Evolutionary conservation across 345 rosid species (phyloP), one percentile per base, ranked within the genome.

Genomic region (Pugionium dolabratum): DNA sequence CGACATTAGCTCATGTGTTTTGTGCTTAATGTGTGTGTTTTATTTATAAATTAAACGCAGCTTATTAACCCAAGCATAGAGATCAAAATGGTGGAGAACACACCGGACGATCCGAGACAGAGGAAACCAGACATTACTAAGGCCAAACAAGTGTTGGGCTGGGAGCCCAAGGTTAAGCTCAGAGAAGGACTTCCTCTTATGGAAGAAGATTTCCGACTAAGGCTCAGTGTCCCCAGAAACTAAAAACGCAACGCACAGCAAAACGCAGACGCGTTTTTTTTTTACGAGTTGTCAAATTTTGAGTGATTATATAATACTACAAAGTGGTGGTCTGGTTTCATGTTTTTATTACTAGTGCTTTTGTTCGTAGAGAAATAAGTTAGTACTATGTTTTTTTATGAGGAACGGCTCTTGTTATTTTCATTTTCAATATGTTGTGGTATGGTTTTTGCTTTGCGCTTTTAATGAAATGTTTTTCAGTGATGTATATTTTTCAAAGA

Each of bases 111-210:
- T 40, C 44, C 44, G 9, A 40, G 4, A 40, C 44, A 40, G 73
- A 87, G 96, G 77, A 89, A 92, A 30, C 98, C 93, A 0, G 96
- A 89, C 82, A 89, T 89, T 30, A 62, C 81, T 4, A 87, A 89
- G 49, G 95, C 98, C 0, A 89, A 82, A 77, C 86, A 85, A 67
- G 64, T 89, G 73, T 76, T 92, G 52, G 93, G 95, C 34, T 92
- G 98, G 98, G 96, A 89, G 54, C 98, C 98, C 0, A 84, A 85
- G 63, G 82, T 92, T 31, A 86, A 84, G 86, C 73, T 91, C 72
- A 80, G 81, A 54, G 91, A 89, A 9, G 98, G 98, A 5, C 95
- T 92, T 61, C 95, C 91, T 18, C 86, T 87, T 3, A 89, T 92
- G 98, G 98, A 85, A 78, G 84, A 82, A 62, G 98, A 92, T 64